Conservation (phyloP, 2,329 filamentous ascomycete species). For the Emmonsiellopsis sp. region DNA sequence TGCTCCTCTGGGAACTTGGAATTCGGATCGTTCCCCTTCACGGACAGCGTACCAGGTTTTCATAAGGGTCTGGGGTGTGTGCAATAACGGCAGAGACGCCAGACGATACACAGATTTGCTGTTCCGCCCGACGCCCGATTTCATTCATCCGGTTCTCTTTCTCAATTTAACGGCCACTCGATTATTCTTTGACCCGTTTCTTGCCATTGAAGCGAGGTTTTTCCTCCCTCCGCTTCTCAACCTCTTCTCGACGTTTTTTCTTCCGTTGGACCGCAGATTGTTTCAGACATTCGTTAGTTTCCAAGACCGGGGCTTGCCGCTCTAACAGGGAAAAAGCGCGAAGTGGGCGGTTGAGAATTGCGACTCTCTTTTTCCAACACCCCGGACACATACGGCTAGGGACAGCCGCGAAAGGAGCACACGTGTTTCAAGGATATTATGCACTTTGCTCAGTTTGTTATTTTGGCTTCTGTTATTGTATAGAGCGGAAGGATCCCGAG, state of each 20-base stretch:
- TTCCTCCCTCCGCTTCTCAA: no score
- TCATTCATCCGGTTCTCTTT: background rate
- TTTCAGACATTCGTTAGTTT: background rate
- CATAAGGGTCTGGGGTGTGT: background rate
- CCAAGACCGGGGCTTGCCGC: background rate
- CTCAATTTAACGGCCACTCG: background rate
- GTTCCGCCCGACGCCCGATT: background rate
- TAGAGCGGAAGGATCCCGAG: no score
- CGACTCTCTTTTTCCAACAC: background rate
- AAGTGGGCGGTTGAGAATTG: background rate
- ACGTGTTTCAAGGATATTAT: background rate
- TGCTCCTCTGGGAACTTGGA: background rate
- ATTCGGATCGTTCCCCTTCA: no score
- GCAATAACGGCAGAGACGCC: background rate
- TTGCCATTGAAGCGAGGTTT: background rate
- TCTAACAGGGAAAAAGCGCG: background rate
- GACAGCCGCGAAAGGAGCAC: background rate
- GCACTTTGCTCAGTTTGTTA: background rate
- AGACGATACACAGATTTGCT: slow-evolving; percentile 1
- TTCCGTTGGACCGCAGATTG: no score
- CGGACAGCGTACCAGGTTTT: no score
- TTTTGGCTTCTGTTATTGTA: no score
- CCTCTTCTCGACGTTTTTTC: no score
- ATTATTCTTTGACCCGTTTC: background rate
- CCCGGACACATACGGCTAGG: no score